phyloP scores from a whole-genome alignment of 2,329 filamentous ascomycete genomes.

The Malbranchea zuffiana region DNA sequence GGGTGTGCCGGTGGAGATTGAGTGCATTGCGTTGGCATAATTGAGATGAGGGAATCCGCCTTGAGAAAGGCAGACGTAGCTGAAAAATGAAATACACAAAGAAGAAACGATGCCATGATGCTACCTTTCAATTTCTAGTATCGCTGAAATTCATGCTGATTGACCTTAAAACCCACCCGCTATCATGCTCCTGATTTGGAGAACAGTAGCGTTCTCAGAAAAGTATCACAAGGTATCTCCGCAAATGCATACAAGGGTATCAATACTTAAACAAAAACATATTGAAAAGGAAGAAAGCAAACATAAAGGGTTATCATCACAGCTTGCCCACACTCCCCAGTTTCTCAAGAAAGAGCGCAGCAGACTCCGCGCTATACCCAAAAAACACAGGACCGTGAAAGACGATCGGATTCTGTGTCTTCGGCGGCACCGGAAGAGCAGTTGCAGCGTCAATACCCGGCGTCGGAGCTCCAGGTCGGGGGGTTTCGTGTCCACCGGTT shows the following conservation, averaged over 20 bases:
- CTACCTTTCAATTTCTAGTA: too few relatives aligned
- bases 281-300: neutral
- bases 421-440: slow-evolving; percentile 1
- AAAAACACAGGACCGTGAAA: slow-evolving; percentile 93
- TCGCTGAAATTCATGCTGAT: too few relatives aligned
- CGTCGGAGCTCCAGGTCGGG: neutral
- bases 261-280: too few relatives aligned
- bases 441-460: slow-evolving; percentile 11
- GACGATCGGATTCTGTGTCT: slow-evolving; percentile 44
- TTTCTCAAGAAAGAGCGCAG: slow-evolving; percentile 61
- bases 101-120: too few relatives aligned
- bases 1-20: slow-evolving; percentile 54
- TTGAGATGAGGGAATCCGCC: neutral
- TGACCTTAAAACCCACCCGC: too few relatives aligned
- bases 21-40: slow-evolving; percentile 49
- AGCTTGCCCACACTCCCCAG: slow-evolving; percentile 20
- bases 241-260: too few relatives aligned
- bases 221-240: too few relatives aligned
- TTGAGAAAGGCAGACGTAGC: too few relatives aligned
- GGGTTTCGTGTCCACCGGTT: slow-evolving; percentile 1
- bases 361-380: slow-evolving; percentile 75
- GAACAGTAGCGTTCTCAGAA: too few relatives aligned
- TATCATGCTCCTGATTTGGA: too few relatives aligned
- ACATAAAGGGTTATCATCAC: neutral
- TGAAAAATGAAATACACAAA: too few relatives aligned